These are phyloP conservation scores for Fusarium globosum DNA, from an alignment of 2,329 filamentous ascomycete genomes.

Conservation along the genomic window DNA sequence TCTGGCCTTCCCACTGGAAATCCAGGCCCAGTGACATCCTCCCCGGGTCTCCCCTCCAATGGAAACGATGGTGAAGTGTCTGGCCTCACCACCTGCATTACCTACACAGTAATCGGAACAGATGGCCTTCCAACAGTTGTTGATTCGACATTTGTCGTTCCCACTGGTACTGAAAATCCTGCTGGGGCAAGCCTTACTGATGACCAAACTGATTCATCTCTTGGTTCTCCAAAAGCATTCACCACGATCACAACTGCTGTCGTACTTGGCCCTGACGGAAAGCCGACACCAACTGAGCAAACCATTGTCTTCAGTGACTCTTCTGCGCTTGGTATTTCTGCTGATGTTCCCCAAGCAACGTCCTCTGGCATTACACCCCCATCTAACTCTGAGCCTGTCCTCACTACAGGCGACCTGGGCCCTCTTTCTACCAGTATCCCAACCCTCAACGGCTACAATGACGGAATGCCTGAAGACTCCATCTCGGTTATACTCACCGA, in stretches of 20 bases:
- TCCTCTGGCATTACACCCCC: constrained; percentile 28
- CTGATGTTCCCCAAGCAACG: constrained; percentile 26
- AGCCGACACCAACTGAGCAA: constrained; percentile 47
- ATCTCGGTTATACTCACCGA: constrained; percentile 36
- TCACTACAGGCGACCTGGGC: constrained; percentile 16
- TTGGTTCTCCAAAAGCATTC: constrained; percentile 24
- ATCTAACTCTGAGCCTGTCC: constrained; percentile 26
- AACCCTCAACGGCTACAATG: constrained; percentile 45
- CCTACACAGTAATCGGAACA: constrained; percentile 44
- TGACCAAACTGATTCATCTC: constrained; percentile 19
- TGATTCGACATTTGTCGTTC: constrained; percentile 47
- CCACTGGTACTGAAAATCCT: constrained; percentile 36
- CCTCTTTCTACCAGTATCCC: constrained; percentile 29
- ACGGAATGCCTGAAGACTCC: constrained; percentile 18
- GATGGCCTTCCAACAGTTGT: constrained; percentile 47
- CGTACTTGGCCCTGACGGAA: constrained; percentile 48
- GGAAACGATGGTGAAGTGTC: not conserved
- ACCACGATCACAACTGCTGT: constrained; percentile 49
- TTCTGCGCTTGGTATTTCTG: constrained; percentile 33
- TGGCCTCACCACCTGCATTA: constrained; percentile 47
- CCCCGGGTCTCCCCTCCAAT: constrained; percentile 12
- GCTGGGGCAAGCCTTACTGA: constrained; percentile 28
- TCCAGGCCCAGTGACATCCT: constrained; percentile 36
- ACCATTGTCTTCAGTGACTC: constrained; percentile 47
- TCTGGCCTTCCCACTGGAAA: constrained; percentile 42